phyloP scores from a whole-genome alignment of 75 land plant genomes.

The Cryptomeria japonica region DNA sequence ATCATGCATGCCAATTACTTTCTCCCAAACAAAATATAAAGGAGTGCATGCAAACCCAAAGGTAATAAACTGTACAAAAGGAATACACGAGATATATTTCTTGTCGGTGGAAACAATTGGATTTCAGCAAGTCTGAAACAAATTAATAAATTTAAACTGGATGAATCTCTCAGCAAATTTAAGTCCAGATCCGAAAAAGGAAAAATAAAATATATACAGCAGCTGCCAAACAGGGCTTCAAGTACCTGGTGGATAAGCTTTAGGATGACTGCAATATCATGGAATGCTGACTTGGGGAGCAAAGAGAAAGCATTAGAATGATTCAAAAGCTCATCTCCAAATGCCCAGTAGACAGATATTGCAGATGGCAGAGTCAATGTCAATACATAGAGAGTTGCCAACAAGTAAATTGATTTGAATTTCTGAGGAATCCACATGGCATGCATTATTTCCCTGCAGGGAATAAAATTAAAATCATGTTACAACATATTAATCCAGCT shows the following conservation, averaged over 20 bases:
- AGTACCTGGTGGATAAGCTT: conserved; percentile 83
- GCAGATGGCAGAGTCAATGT: conserved; percentile 79
- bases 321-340: conserved; percentile 67
- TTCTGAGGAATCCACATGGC: conserved; percentile 87
- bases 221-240: not conserved
- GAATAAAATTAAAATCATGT: not conserved
- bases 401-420: conserved; percentile 72
- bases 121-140: not conserved
- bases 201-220: not conserved
- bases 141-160: not conserved
- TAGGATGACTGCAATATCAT: conserved; percentile 64
- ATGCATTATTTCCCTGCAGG: conserved; percentile 77
- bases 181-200: not conserved
- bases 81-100: not conserved
- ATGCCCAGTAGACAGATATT: conserved; percentile 73
- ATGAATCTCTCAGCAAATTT: not conserved
- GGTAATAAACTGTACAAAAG: conserved; percentile 65
- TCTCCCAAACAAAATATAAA: conserved; percentile 84
- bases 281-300: conserved; percentile 49
- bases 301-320: conserved; percentile 76
- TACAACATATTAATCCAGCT: not conserved
- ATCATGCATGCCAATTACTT: conserved; percentile 73
- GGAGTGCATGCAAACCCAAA: conserved; percentile 92
- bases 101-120: not conserved
- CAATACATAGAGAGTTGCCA: conserved; percentile 67